Evolutionary conservation across 2,329 filamentous ascomycete species (phyloP).

Genomic region (Fusarium zealandicum): DNA sequence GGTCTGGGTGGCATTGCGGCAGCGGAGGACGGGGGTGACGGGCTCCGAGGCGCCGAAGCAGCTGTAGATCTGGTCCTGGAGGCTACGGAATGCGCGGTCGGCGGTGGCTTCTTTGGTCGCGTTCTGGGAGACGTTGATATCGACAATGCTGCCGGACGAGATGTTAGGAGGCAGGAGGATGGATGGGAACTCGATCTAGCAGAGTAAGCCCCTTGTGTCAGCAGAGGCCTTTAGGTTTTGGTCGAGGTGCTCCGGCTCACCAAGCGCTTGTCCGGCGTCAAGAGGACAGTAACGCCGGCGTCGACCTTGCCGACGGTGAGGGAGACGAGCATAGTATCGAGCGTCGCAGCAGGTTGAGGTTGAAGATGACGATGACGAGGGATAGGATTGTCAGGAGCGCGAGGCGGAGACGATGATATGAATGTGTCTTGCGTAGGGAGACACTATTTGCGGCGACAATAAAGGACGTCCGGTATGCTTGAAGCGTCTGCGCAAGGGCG

Average conservation of each 20-base stretch:
- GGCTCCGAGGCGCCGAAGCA: constrained; percentile 86
- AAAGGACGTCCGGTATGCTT: background rate
- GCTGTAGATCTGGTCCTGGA: constrained; percentile 88
- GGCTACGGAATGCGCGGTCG: constrained; percentile 76
- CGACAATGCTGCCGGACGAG: constrained; percentile 94
- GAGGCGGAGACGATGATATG: constrained; percentile 8
- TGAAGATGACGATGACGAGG: constrained; percentile 3
- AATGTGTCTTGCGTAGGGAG: constrained; percentile 7
- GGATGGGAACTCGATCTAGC: constrained; percentile 96
- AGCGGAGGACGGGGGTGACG: constrained; percentile 78
- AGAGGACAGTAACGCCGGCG: constrained; percentile 93
- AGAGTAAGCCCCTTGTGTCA: constrained; percentile 31
- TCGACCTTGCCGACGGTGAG: constrained; percentile 99
- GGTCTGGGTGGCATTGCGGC: constrained; percentile 98
- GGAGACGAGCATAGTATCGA: constrained; percentile 83
- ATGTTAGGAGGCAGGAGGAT: constrained; percentile 96
- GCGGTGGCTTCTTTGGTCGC: constrained; percentile 76
- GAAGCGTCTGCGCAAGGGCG: background rate
- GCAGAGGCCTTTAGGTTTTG: constrained; percentile 2
- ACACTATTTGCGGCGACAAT: background rate
- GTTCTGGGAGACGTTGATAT: constrained; percentile 95
- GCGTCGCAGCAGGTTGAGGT: constrained; percentile 24
- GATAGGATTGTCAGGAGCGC: background rate
- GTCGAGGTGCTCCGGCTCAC: constrained; percentile 59
- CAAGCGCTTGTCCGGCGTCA: constrained; percentile 95